Evolutionary conservation across 148 eudicot species (phyloP), one percentile per base, ranked within the genome.

Genomic region (Linanthus parryae): DNA sequence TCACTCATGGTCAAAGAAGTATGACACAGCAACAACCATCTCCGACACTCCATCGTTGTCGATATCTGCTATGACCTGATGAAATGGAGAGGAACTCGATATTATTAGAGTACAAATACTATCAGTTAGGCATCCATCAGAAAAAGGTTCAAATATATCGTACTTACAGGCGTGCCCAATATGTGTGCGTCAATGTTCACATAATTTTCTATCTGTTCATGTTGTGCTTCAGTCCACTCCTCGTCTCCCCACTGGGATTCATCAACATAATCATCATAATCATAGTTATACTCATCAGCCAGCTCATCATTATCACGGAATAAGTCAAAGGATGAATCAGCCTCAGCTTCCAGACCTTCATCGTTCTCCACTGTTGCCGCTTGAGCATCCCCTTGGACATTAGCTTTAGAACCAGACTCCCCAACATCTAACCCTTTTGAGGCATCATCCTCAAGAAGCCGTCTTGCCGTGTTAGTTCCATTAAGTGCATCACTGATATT

Each of bases 1-100:
- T 84, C 80, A 92, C 99, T 92, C 99, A n/a, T 72, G 94, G 63
- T 92, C 99, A 78, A 88, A 92, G 83, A 92, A 92, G 62, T 92
- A 92, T 15, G 99, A 92, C 37, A 88, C 99, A 26, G 95, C 99
- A 78, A 92, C 77, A 66, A 92, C 76, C 99, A 92, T 88, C 76
- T 92, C 99, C 27, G 75, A 59, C 22, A 92, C 73, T 48, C 99
- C 99, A 74, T 92, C 99, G 68, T 82, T 78, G 61, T 92, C 99
- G 34, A 92, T 88, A 65, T 92, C 99, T 38, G 99, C 99, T 56
- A 92, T 88, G 40, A 92, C 96, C 99, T 92, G 80, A 61, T 28
- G 42, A 41, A 13, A 31, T 60, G 17, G 23, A 21, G 28, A 56
- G 10, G 50, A 41, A 28, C 13, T 25, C 25, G 20, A 30, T 13